Conservation (phyloP, 2,329 filamentous ascomycete species). For the Fusarium keratoplasticum region DNA sequence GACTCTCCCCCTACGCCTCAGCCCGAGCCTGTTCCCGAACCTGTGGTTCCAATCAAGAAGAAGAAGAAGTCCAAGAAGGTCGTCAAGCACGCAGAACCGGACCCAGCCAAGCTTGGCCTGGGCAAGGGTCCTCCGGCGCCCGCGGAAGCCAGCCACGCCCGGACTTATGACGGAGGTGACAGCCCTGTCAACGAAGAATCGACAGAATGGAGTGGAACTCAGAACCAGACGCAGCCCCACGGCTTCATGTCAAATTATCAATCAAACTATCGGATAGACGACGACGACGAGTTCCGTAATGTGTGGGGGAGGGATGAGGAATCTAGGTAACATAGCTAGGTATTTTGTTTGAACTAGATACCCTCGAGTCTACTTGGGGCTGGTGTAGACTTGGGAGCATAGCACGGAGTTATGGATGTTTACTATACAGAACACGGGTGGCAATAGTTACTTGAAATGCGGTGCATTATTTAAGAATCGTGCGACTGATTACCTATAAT, state of each 20-base stretch:
- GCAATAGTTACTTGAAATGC: constrained; percentile 8
- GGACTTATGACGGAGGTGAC: constrained; percentile 30
- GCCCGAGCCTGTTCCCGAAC: constrained; percentile 37
- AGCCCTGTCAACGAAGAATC: constrained; percentile 40
- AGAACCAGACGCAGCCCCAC: constrained; percentile 23
- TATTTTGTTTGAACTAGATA: constrained; percentile 33
- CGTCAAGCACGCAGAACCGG: constrained; percentile 50
- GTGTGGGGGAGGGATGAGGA: constrained; percentile 54
- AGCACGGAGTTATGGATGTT: constrained; percentile 47
- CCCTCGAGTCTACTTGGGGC: constrained; percentile 19
- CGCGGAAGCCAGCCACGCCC: constrained; percentile 16
- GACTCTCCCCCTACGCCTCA: constrained; percentile 17
- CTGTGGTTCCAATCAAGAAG: constrained; percentile 52
- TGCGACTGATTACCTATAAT: neutral
- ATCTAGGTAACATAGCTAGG: constrained; percentile 31
- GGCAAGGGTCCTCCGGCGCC: constrained; percentile 39
- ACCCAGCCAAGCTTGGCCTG: constrained; percentile 44
- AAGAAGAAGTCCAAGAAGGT: constrained; percentile 54
- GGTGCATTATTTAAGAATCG: neutral
- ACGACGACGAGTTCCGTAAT: constrained; percentile 59
- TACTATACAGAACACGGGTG: neutral
- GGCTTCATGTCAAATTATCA: constrained; percentile 40
- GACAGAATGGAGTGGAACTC: constrained; percentile 7
- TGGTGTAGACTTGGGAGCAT: constrained; percentile 25
- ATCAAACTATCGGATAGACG: constrained; percentile 47